These are phyloP conservation scores for Zymoseptoria passerinii DNA, from an alignment of 2,329 filamentous ascomycete species.

Conservation along the genomic window DNA sequence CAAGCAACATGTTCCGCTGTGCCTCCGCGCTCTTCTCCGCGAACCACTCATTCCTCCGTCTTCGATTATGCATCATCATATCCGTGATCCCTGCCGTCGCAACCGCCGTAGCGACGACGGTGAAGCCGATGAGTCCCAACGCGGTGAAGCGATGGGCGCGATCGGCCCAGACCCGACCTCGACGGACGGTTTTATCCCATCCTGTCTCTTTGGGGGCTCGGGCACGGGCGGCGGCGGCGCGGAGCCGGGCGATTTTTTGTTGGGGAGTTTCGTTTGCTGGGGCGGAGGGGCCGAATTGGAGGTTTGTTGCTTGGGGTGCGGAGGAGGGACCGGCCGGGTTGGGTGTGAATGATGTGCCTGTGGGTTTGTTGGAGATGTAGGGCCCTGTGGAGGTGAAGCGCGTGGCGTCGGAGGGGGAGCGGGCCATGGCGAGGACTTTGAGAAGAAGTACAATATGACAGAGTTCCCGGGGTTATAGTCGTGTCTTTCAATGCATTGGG, in stretches of 20 bases:
- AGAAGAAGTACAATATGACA: neutral
- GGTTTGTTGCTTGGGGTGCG: constrained; percentile 17
- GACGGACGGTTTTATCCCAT: constrained; percentile 47
- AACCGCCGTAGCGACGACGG: constrained; percentile 52
- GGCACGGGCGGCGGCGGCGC: constrained; percentile 41
- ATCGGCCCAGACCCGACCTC: constrained; percentile 51
- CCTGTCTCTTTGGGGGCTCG: constrained; percentile 44
- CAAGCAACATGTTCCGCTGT: constrained; percentile 36
- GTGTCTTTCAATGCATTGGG: constrained; percentile 9
- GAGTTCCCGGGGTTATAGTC: neutral
- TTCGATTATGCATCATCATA: constrained; percentile 59
- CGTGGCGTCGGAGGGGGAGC: constrained; percentile 70
- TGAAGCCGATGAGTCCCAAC: constrained; percentile 52
- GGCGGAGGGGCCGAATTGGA: constrained; percentile 26
- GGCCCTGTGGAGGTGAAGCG: constrained; percentile 65
- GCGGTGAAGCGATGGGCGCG: constrained; percentile 53
- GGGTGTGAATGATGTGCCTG: constrained; percentile 29
- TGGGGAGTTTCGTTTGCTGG: constrained; percentile 44
- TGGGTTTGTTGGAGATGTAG: constrained; percentile 58
- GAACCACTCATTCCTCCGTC: constrained; percentile 55
- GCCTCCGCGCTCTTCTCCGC: constrained; percentile 43
- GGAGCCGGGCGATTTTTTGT: constrained; percentile 45
- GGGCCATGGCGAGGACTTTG: constrained; percentile 39
- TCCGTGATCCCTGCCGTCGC: constrained; percentile 58
- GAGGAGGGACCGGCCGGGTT: constrained; percentile 18